phyloP scores from a whole-genome alignment of 805 yeast genomes.

The Wickerhamomyces tratensis region DNA sequence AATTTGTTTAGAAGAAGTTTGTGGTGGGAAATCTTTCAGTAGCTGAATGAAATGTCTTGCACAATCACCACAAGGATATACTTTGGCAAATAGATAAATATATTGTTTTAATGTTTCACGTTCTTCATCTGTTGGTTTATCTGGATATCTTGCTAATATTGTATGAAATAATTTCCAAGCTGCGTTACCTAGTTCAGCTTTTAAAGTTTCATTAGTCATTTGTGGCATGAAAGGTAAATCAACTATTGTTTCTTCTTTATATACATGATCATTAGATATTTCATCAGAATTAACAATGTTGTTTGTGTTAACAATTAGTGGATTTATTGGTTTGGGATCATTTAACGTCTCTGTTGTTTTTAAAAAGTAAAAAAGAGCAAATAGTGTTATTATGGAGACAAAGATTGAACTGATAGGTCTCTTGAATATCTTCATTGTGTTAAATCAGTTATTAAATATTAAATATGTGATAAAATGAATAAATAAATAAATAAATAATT shows the following conservation, averaged over 20 bases:
- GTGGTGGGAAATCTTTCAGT: constrained; percentile 73
- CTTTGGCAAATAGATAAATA: constrained; percentile 72
- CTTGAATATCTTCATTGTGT: constrained; percentile 2
- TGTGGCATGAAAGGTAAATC: constrained; percentile 60
- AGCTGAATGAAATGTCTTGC: constrained; percentile 81
- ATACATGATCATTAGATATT: constrained; percentile 20
- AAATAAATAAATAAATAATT: too few relatives aligned
- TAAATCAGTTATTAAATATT: neutral
- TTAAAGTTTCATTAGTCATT: constrained; percentile 78
- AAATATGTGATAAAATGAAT: too few relatives aligned
- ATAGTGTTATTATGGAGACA: constrained; percentile 5
- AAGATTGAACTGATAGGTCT: constrained; percentile 3
- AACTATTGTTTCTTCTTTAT: neutral
- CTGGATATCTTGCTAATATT: constrained; percentile 86
- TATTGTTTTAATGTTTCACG: constrained; percentile 52
- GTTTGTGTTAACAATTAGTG: constrained; percentile 1
- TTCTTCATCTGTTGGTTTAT: constrained; percentile 57
- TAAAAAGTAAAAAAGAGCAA: constrained; percentile 9
- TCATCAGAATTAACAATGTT: neutral
- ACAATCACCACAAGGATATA: constrained; percentile 96
- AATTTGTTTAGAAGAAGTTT: constrained; percentile 57
- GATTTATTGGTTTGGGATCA: constrained; percentile 18
- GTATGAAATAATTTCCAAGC: constrained; percentile 92
- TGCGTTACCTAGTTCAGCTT: constrained; percentile 82
- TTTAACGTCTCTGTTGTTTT: constrained; percentile 8